Evolutionary conservation across 2,329 filamentous ascomycete species (phyloP), one percentile per base, ranked within the genome.

Genomic region (Pseudodiploospora longispora): DNA sequence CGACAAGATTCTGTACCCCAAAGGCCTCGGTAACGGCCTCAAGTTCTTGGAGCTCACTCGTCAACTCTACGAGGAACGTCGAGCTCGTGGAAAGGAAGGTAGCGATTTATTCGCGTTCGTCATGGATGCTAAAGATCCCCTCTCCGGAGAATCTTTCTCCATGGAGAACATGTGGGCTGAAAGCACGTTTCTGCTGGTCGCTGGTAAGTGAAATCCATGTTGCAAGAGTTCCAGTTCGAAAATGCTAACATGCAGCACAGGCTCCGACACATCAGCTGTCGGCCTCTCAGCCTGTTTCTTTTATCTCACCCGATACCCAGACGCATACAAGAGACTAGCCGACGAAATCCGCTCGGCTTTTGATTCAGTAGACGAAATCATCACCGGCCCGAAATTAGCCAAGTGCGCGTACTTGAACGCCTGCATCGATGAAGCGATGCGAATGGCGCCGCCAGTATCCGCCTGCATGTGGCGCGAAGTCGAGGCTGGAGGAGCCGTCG

Each of bases 171-270:
- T 36, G 34, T 36, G 34, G 34, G 34, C 34, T 3, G 34, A 36
- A 36, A 36, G 34, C 34, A 36, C 34, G 27, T 36, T 36, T 36
- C 34, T 36, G 10, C 10, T 36, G 3, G 34, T 36, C 9, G 34
- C 34, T n/a, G 34, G 34, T 36, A 36, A 59, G 60, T 33, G 67
- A 68, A 42, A 69, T 65, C 70, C 44, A 70, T 70, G 46, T 56
- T 73, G 27, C 56, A 72, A 30, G 63, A 70, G 46, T 65, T 66
- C 32, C 65, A 66, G 43, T 65, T 74, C 6, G 45, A 55, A 2
- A 47, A 54, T 9, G 52, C 54, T 2, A 53, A 53, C 50, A 44
- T 32, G 36, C 4, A 7, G 30, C 38, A 10, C 6, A 49, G 64
- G 63, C 0, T 57, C 60, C 12, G 68, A 71, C 41, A 71, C 68